phyloP scores from a whole-genome alignment of 2,329 filamentous ascomycete genomes.

The Trichoderma arundinaceum region DNA sequence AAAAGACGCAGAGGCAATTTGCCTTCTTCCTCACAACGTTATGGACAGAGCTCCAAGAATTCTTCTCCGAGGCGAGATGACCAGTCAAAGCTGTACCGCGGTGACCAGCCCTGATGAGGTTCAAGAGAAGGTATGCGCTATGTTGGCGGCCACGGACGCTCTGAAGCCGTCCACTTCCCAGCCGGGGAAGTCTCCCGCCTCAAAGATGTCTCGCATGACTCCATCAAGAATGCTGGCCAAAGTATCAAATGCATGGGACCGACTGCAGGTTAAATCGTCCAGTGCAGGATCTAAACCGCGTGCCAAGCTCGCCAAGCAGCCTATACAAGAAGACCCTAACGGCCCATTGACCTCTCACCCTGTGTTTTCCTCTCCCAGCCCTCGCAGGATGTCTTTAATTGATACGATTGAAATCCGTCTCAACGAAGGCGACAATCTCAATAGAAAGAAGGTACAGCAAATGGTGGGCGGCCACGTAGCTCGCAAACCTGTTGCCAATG shows the following conservation, averaged over 20 bases:
- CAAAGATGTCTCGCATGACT: conserved; percentile 41
- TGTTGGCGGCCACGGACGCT: conserved; percentile 46
- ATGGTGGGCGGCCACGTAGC: conserved; percentile 41
- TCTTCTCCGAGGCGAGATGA: conserved; percentile 10
- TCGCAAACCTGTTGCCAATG: conserved; percentile 41
- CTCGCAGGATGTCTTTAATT: conserved; percentile 35
- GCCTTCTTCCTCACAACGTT: conserved; percentile 22
- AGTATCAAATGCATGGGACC: conserved; percentile 44
- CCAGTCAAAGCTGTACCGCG: neutral
- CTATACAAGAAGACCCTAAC: conserved; percentile 7
- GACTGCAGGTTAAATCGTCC: conserved; percentile 41
- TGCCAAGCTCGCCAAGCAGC: conserved; percentile 31
- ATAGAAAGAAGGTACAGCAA: conserved; percentile 45
- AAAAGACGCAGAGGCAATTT: conserved; percentile 2
- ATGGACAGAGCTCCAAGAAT: conserved; percentile 15
- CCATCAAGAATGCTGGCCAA: conserved; percentile 44
- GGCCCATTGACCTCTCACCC: conserved; percentile 15
- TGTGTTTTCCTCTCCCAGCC: neutral
- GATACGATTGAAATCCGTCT: conserved; percentile 43
- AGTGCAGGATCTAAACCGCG: conserved; percentile 31
- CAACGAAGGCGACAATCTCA: conserved; percentile 46
- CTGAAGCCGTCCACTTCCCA: conserved; percentile 42
- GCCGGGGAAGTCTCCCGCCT: conserved; percentile 28
- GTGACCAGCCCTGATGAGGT: conserved; percentile 38
- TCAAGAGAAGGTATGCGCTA: conserved; percentile 44